Evolutionary conservation across 2,329 filamentous ascomycete genomes (phyloP).

Genomic region (Basipetospora chlamydospora): DNA sequence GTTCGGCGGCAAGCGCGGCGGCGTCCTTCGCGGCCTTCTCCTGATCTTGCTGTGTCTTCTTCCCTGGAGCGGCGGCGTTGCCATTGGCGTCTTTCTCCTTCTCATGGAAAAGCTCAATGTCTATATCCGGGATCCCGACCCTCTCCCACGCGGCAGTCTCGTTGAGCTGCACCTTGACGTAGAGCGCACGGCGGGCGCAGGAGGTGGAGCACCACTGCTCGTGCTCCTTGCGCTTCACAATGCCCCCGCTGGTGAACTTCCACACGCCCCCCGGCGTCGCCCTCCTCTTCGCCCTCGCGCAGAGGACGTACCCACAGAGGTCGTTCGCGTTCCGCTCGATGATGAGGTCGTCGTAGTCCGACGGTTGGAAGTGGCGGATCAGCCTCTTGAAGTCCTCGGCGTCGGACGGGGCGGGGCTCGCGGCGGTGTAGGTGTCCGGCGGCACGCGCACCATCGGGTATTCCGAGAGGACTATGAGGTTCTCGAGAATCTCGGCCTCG

Average conservation of each 20-base stretch:
- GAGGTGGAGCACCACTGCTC: conserved; percentile 77
- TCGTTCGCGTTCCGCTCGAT: conserved; percentile 76
- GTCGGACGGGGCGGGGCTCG: conserved; percentile 42
- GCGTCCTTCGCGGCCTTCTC: conserved; percentile 24
- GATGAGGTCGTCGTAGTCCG: conserved; percentile 79
- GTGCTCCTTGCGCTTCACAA: conserved; percentile 56
- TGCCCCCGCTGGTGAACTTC: conserved; percentile 45
- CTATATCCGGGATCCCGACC: conserved; percentile 38
- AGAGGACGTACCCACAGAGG: conserved; percentile 74
- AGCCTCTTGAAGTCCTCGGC: conserved; percentile 47
- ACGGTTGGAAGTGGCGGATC: conserved; percentile 63
- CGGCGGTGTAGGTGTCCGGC: conserved; percentile 20
- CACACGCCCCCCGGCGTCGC: conserved; percentile 46
- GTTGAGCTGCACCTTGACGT: conserved; percentile 75
- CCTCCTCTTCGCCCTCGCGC: conserved; percentile 46
- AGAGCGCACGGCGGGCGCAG: conserved; percentile 69
- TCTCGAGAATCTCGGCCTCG: conserved; percentile 57
- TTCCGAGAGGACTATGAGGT: conserved; percentile 57
- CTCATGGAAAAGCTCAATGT: conserved; percentile 56
- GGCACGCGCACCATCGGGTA: conserved; percentile 26
- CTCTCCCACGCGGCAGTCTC: conserved; percentile 79
- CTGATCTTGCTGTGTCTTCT: conserved; percentile 22
- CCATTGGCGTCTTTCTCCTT: conserved; percentile 33
- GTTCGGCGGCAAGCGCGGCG: conserved; percentile 34
- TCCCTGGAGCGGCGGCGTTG: conserved; percentile 22